Percentiles rank a stretch among this genome's conserved stretches.
phyloP scores from a whole-genome alignment of 192 early-diverging fungal species.

The Coemansia sp. region DNA sequence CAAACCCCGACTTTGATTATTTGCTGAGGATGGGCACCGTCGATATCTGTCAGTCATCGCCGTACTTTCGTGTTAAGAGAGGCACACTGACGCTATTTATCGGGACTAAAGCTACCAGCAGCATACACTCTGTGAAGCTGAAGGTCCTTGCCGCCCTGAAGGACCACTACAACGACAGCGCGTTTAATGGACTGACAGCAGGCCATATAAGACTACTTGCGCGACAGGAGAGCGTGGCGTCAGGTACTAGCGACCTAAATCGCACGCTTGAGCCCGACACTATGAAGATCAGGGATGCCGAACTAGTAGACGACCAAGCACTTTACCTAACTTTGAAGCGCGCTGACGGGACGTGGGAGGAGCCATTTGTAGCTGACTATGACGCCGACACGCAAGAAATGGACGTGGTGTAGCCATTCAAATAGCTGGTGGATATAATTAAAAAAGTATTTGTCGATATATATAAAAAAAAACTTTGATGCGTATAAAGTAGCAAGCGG shows the following conservation, averaged over 20 bases:
- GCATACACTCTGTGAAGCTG: constrained; percentile 19
- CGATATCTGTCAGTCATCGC: constrained; percentile 24
- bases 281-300: constrained; percentile 12
- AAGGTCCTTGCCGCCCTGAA: constrained; percentile 28
- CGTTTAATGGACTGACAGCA: constrained; percentile 12
- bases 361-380: constrained; percentile 31
- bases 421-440: background rate
- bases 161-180: constrained; percentile 25
- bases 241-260: background rate
- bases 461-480: background rate
- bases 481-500: background rate
- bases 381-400: constrained; percentile 41
- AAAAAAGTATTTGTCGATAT: background rate
- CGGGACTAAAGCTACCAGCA: constrained; percentile 14
- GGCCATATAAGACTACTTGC: constrained; percentile 25
- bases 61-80: constrained; percentile 48
- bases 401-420: constrained; percentile 14
- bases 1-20: background rate
- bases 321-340: constrained; percentile 35
- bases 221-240: background rate
- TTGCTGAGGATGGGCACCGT: constrained; percentile 14
- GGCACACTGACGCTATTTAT: constrained; percentile 43
- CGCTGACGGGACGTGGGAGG: constrained; percentile 38
- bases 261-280: constrained; percentile 22
- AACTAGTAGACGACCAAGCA: constrained; percentile 26